These are phyloP conservation scores for Staphylotrichum longicolle DNA, from an alignment of 495 filamentous ascomycete species.

Conservation along the genomic window DNA sequence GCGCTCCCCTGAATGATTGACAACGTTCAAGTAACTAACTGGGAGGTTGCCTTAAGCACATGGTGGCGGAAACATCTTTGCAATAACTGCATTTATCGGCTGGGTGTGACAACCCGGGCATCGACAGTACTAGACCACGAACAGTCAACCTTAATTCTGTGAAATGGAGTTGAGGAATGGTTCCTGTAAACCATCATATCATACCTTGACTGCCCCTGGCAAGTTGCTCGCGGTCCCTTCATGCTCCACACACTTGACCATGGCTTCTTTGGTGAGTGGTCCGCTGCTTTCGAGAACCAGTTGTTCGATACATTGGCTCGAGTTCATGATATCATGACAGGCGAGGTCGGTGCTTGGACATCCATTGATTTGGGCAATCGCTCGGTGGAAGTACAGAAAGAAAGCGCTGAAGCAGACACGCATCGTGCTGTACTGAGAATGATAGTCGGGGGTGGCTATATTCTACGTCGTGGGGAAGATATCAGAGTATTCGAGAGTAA, in stretches of 20 bases:
- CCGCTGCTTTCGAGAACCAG: not conserved
- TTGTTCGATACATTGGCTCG: not conserved
- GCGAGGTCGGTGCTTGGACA: not conserved
- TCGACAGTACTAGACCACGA: not conserved
- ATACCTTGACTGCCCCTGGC: conserved; percentile 5
- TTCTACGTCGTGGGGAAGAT: too few species aligned
- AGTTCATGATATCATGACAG: conserved; percentile 3
- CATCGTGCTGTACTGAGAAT: not conserved
- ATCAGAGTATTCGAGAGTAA: too few species aligned
- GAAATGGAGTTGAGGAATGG: too few species aligned
- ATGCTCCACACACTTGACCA: conserved; percentile 8
- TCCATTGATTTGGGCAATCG: not conserved
- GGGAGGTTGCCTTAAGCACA: not conserved
- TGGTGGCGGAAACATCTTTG: not conserved
- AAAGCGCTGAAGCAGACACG: not conserved
- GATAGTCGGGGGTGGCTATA: too few species aligned
- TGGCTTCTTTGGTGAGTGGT: not conserved
- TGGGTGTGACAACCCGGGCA: conserved; percentile 3
- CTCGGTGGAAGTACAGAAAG: not conserved
- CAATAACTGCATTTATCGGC: not conserved
- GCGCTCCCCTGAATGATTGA: too few species aligned
- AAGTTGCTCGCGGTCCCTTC: not conserved
- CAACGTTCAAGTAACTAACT: too few species aligned
- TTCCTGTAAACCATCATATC: not conserved
- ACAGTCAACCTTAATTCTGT: not conserved